Base-by-base conservation (phyloP, 306 rosid species). In the Crataegus laevigata region DNA sequence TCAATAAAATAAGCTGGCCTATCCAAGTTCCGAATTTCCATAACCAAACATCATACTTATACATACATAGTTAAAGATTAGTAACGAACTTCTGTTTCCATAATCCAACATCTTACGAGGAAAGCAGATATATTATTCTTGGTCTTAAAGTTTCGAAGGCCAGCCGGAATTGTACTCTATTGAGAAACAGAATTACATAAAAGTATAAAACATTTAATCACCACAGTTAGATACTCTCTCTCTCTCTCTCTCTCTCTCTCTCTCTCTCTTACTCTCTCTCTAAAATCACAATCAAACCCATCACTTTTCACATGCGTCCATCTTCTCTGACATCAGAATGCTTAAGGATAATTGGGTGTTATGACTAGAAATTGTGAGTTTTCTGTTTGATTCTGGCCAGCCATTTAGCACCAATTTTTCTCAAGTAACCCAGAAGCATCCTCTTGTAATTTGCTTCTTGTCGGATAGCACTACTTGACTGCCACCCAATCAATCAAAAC, bases 251-350 rank as follows among this genome's bases (percentile, higher is more conserved):
- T n/a, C n/a, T 40, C 43, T 40, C 43, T 40, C 45, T 36, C n/a
- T n/a, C n/a, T 52, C 19, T 52, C 57, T 51, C n/a, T 4, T 19
- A 22, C 2, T 25, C 62, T 4, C 25, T 22, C 77, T 52, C 47
- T 14, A 28, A 63, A 68, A 30, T 36, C 71, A 15, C 67, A 69
- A 28, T 38, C 72, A 52, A 64, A 69, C 25, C 79, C 57, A 22
- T 17, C 43, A 69, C 72, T 55, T 75, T 80, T 71, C 51, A 79
- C 78, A 45, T 59, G 79, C 65, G 59, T 67, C 45, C 19, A 5
- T 51, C 38, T 69, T 13, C 64, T 10, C 76, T 40, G 66, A 72
- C 54, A 36, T 42, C 67, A 72, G 59, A 61, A 28, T 24, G 34
- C 68, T 63, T 36, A 3, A 18, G 21, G 12, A 59, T 28, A 26